Conservation (phyloP, 2,329 filamentous ascomycete species). For the Colletotrichum acutatum region DNA sequence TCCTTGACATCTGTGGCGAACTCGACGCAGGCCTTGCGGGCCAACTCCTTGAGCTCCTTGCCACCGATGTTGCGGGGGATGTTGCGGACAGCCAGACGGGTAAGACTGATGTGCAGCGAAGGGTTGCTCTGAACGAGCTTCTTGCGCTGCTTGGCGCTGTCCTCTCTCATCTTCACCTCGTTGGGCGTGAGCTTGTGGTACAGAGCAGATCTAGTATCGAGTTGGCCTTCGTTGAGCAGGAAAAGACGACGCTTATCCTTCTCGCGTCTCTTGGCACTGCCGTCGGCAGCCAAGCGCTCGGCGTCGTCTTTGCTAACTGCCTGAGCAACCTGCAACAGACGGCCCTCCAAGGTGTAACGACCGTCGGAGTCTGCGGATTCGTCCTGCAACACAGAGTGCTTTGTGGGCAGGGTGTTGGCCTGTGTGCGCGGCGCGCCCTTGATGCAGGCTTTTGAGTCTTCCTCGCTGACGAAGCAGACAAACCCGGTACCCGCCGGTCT, state of each 20-base stretch:
- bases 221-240: constrained; percentile 86
- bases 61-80: constrained; percentile 84
- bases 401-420: constrained; percentile 56
- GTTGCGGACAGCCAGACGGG: constrained; percentile 91
- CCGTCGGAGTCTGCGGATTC: constrained; percentile 84
- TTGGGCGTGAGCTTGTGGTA: constrained; percentile 80
- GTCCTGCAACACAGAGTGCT: constrained; percentile 88
- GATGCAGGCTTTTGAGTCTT: constrained; percentile 82
- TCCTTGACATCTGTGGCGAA: constrained; percentile 91
- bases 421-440: constrained; percentile 75
- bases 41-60: constrained; percentile 91
- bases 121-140: constrained; percentile 93
- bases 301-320: constrained; percentile 90
- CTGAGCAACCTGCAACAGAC: constrained; percentile 84
- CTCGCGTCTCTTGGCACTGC: constrained; percentile 72
- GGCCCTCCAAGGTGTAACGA: constrained; percentile 89
- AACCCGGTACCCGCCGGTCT: constrained; percentile 93
- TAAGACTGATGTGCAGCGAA: constrained; percentile 86
- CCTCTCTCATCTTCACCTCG: constrained; percentile 88
- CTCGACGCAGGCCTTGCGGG: constrained; percentile 90
- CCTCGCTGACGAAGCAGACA: constrained; percentile 85
- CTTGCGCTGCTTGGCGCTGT: constrained; percentile 87
- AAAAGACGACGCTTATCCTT: constrained; percentile 93
- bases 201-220: constrained; percentile 80
- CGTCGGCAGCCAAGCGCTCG: constrained; percentile 76